Conservation (phyloP, 1,284 basidiomycete species). For the Boletellus dicymbophilus region DNA sequence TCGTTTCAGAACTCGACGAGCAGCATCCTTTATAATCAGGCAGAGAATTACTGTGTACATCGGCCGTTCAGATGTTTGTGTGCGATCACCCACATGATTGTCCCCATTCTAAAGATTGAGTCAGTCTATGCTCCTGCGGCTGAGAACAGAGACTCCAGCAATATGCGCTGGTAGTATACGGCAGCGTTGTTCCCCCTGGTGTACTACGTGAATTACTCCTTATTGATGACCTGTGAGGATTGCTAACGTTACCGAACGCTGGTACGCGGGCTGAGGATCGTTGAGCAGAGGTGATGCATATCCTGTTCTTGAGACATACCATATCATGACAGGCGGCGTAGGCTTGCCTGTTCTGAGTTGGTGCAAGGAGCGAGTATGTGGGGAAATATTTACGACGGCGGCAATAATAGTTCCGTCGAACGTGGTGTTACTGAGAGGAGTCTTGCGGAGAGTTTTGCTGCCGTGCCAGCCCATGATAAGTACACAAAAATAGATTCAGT, state of each 20-base stretch:
- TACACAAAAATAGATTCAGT: conserved; percentile 30
- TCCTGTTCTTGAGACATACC: conserved; percentile 37
- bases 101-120: too few relatives aligned
- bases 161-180: too few relatives aligned
- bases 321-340: conserved; percentile 60
- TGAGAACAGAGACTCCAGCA: too few relatives aligned
- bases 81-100: too few relatives aligned
- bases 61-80: too few relatives aligned
- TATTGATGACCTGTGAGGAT: conserved; percentile 58
- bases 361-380: conserved; percentile 64
- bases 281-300: conserved; percentile 1
- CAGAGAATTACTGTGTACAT: too few relatives aligned
- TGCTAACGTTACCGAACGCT: conserved; percentile 54
- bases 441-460: conserved; percentile 45
- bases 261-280: conserved; percentile 51
- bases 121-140: too few relatives aligned
- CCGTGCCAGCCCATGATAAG: conserved; percentile 68
- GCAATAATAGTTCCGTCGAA: conserved; percentile 51
- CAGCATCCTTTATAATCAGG: too few relatives aligned
- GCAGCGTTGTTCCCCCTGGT: too few relatives aligned
- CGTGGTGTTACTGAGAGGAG: conserved; percentile 60
- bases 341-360: conserved; percentile 41
- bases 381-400: conserved; percentile 61
- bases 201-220: too few relatives aligned
- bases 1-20: too few relatives aligned